phyloP scores from a whole-genome alignment of 768 basidiomycete genomes.

The Kwoniella dendrophila region DNA sequence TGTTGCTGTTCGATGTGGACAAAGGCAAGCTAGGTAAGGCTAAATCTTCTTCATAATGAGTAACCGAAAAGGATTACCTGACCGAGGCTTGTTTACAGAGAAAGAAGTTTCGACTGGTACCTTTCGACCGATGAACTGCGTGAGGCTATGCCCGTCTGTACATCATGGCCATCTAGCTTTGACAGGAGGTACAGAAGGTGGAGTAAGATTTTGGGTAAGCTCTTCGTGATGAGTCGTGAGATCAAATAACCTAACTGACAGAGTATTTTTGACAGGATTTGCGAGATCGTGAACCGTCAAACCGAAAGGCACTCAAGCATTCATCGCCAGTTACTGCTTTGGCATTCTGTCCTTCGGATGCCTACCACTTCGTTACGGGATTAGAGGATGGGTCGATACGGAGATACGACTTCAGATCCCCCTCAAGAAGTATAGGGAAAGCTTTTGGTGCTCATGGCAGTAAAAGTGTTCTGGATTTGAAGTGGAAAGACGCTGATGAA shows the following conservation, averaged over 20 bases:
- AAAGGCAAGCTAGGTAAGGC: constrained; percentile 47
- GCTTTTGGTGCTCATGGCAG: constrained; percentile 52
- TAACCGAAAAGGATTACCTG: constrained; percentile 15
- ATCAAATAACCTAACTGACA: background rate
- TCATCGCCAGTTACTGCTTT: constrained; percentile 44
- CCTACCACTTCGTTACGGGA: constrained; percentile 44
- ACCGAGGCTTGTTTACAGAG: constrained; percentile 21
- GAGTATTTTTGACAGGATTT: constrained; percentile 39
- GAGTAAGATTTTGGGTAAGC: constrained; percentile 50
- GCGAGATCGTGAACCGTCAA: constrained; percentile 37
- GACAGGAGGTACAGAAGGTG: constrained; percentile 52
- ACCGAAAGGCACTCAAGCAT: constrained; percentile 45
- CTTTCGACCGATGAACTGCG: constrained; percentile 45
- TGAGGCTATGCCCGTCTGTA: constrained; percentile 38
- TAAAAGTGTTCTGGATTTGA: constrained; percentile 51
- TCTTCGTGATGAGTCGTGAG: background rate
- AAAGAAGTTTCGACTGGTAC: constrained; percentile 44
- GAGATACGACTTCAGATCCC: constrained; percentile 49
- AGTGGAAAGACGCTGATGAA: constrained; percentile 47
- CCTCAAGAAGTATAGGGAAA: constrained; percentile 33
- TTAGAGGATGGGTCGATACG: constrained; percentile 50
- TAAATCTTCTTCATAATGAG: background rate
- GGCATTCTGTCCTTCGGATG: constrained; percentile 45
- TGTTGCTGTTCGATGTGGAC: constrained; percentile 50
- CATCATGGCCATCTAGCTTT: constrained; percentile 44